Evolutionary conservation across 257 asterid species (phyloP).

Genomic region (Schizonepeta tenuifolia): DNA sequence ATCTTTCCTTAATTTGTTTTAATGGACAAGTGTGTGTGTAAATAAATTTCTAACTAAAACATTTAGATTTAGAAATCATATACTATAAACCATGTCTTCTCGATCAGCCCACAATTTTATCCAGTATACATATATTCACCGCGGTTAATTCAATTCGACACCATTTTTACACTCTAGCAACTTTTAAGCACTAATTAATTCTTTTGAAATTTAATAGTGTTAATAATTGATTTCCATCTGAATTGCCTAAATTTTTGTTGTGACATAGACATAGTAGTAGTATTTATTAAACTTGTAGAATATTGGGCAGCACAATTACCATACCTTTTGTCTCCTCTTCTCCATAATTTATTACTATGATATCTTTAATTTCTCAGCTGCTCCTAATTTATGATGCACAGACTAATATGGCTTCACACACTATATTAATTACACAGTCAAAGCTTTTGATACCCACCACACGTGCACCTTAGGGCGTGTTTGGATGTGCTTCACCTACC

Average conservation of each 20-base stretch:
- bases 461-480: slow-evolving; percentile 41
- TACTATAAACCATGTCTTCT: too few species aligned
- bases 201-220: too few species aligned
- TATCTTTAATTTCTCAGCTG: slow-evolving; percentile 27
- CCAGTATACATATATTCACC: too few species aligned
- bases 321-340: slow-evolving; percentile 50
- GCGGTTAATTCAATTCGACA: too few species aligned
- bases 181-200: too few species aligned
- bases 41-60: too few species aligned
- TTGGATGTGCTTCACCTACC: slow-evolving; percentile 27
- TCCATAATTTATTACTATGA: neutral
- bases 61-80: too few species aligned
- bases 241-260: slow-evolving; percentile 2
- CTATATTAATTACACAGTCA: slow-evolving; percentile 38
- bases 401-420: slow-evolving; percentile 31
- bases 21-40: too few species aligned
- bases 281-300: slow-evolving; percentile 2
- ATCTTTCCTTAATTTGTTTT: too few species aligned
- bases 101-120: too few species aligned
- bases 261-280: neutral
- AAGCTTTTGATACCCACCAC: slow-evolving; percentile 36
- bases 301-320: slow-evolving; percentile 47
- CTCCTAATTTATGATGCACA: slow-evolving; percentile 43
- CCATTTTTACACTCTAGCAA: too few species aligned
- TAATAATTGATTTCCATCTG: too few species aligned